phyloP scores from a whole-genome alignment of 1,284 basidiomycete genomes.

The Ganoderma boninense region DNA sequence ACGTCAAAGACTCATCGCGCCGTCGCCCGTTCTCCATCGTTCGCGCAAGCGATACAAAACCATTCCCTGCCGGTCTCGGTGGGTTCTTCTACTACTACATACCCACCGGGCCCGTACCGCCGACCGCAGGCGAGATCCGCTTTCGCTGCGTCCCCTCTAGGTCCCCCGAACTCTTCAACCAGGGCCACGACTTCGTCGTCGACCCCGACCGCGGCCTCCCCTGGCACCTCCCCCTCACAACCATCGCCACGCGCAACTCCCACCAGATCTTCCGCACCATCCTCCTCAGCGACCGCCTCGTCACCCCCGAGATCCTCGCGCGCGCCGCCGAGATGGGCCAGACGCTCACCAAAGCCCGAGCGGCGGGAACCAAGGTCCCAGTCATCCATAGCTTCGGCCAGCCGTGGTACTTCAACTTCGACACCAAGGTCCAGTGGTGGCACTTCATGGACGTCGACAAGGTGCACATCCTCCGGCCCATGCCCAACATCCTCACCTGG shows the following conservation, averaged over 20 bases:
- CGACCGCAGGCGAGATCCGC: slow-evolving; percentile 21
- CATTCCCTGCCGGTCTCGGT: slow-evolving; percentile 12
- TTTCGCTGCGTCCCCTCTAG: slow-evolving; percentile 9
- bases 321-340: slow-evolving; percentile 11
- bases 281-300: slow-evolving; percentile 18
- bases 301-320: slow-evolving; percentile 3
- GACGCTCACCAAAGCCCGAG: neutral
- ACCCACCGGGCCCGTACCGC: neutral
- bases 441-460: slow-evolving; percentile 15
- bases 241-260: slow-evolving; percentile 9
- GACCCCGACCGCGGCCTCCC: slow-evolving; percentile 10
- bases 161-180: slow-evolving; percentile 10
- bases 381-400: slow-evolving; percentile 17
- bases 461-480: slow-evolving; percentile 3
- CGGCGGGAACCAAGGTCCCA: neutral
- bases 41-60: slow-evolving; percentile 1
- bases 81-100: slow-evolving; percentile 23
- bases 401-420: slow-evolving; percentile 22
- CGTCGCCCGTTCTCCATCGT: slow-evolving; percentile 9
- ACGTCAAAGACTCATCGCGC: neutral
- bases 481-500: slow-evolving; percentile 14
- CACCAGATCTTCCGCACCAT: slow-evolving; percentile 16
- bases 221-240: slow-evolving; percentile 20
- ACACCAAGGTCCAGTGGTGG: slow-evolving; percentile 17
- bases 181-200: slow-evolving; percentile 13